Evolutionary conservation across 768 basidiomycete species (phyloP).

Genomic region (Lentinula aciculospora): DNA sequence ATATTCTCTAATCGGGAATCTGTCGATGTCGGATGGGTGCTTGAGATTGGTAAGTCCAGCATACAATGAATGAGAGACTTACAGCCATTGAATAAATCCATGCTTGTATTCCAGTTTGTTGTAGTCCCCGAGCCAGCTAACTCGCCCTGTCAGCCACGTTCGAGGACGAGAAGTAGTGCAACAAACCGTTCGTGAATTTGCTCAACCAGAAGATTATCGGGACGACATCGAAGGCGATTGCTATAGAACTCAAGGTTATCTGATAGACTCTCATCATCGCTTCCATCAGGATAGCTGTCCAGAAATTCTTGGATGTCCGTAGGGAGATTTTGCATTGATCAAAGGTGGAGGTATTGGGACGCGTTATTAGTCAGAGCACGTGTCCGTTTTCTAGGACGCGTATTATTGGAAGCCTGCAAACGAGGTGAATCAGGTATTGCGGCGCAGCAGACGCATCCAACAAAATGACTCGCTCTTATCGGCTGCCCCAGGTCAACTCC

Average conservation of each 20-base stretch:
- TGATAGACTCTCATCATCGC: conserved; percentile 30
- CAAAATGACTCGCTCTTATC: not conserved
- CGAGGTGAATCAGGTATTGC: no score
- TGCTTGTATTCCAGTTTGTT: conserved; percentile 60
- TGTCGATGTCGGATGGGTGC: conserved; percentile 18
- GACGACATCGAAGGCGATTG: conserved; percentile 49
- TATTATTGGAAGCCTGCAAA: no score
- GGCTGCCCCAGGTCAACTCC: not conserved
- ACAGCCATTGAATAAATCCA: conserved; percentile 79
- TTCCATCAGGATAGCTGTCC: conserved; percentile 41
- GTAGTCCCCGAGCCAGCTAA: conserved; percentile 64
- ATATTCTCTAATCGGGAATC: conserved; percentile 70
- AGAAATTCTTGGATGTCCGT: conserved; percentile 54
- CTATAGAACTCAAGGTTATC: conserved; percentile 61
- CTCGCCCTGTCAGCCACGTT: conserved; percentile 5
- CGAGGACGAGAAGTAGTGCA: not conserved
- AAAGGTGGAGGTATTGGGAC: not conserved
- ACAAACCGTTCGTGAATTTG: conserved; percentile 55
- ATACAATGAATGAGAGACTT: conserved; percentile 20
- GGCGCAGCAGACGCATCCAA: no score
- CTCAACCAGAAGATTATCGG: conserved; percentile 56
- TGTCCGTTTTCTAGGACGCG: not conserved
- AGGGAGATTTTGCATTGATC: conserved; percentile 37
- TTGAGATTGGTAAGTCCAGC: not conserved
- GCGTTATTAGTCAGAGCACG: not conserved